These are phyloP conservation scores for Plasmopara muralis DNA, from an alignment of 352 stramenopile species.

Conservation along the genomic window DNA sequence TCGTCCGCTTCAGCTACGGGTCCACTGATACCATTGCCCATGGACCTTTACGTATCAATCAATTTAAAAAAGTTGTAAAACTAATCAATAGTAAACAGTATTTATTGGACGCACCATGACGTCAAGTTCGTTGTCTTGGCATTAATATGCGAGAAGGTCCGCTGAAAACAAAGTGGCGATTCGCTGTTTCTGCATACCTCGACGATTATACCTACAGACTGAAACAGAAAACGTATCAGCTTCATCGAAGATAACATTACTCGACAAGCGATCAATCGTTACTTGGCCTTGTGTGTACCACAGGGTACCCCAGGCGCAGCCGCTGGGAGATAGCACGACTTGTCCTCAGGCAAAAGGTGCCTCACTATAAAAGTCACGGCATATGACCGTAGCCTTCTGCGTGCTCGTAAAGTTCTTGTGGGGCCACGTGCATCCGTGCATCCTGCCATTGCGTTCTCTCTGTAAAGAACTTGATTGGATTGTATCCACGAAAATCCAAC, in stretches of 20 bases:
- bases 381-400: constrained; percentile 64
- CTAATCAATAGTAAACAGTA: neutral
- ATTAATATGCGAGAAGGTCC: constrained; percentile 65
- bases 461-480: constrained; percentile 40
- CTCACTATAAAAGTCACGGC: constrained; percentile 56
- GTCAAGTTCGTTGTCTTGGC: constrained; percentile 59
- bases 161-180: constrained; percentile 58
- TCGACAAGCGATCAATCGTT: neutral
- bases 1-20: constrained; percentile 50
- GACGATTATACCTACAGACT: constrained; percentile 58
- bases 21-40: constrained; percentile 54
- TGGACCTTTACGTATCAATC: constrained; percentile 37
- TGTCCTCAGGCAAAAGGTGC: constrained; percentile 54
- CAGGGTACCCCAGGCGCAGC: constrained; percentile 22
- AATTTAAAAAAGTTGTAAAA: constrained; percentile 1
- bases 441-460: constrained; percentile 44
- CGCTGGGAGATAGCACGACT: constrained; percentile 64
- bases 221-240: constrained; percentile 4
- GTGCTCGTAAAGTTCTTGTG: constrained; percentile 37
- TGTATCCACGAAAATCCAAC: constrained; percentile 56
- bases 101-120: constrained; percentile 38
- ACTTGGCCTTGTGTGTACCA: constrained; percentile 25
- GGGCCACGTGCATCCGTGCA: constrained; percentile 23
- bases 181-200: constrained; percentile 36
- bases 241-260: neutral